Base-by-base conservation (phyloP, 2,329 filamentous ascomycete genomes). In the Thelonectria blattea region DNA sequence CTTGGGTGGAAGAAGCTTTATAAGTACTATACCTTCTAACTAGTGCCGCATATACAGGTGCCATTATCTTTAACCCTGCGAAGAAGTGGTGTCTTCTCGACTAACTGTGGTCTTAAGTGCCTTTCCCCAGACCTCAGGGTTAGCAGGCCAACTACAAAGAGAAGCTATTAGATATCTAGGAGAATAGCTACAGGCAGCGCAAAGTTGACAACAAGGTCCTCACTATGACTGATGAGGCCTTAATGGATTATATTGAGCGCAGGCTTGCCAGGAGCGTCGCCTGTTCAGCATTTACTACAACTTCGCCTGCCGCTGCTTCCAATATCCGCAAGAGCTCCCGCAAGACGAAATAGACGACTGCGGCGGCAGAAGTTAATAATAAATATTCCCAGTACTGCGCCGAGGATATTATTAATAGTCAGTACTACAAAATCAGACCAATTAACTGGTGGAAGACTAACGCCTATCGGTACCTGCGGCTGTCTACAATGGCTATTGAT, bases 21-120 rank as follows among this genome's bases (percentile, higher is more conserved):
- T 30, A 52, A 41, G 14, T 52, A 42, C 32, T 41, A 52, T 41
- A 14, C 10, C 20, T 41, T 42, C 20, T 52, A 34, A 17, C 49
- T n/a, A 41, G 34, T 41, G 49, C 49, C 14, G 49, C 49, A 15
- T 42, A 52, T 48, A 14, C 41, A 41, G 49, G 49, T 20, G 49
- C 49, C 9, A 20, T 24, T 27, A 20, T 52, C 34, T 52, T 52
- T 27, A 52, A 41, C 18, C 49, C 49, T 27, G 18, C 49, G 20
- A 52, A 42, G 49, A 52, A 52, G 34, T 52, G 49, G 48, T 34
- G 17, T 24, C 49, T 52, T 39, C 49, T 52, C 34, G 37, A 52
- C 18, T 20, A 41, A 41, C 37, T 52, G 11, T 52, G 49, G 49
- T 52, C 49, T 52, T 34, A 34, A 42, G 49, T 52, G 17, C 37